Conservation (phyloP, 805 yeast species). For the Yamadazyma ubonensis region DNA sequence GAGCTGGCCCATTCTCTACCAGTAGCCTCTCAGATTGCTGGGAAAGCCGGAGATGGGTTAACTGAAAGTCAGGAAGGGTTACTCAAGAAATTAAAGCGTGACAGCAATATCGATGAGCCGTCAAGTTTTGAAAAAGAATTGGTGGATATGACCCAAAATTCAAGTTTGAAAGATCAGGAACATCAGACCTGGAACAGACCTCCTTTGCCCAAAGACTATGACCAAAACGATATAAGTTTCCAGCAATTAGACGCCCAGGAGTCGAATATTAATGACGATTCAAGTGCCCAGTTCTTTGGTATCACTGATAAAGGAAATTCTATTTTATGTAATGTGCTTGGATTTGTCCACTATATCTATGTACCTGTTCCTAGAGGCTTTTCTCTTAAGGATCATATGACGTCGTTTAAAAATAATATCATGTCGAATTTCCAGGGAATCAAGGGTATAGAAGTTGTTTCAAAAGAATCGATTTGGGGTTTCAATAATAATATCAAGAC, state of each 20-base stretch:
- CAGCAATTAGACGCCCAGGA: constrained; percentile 98
- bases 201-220: constrained; percentile 47
- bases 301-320: constrained; percentile 87
- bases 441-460: constrained; percentile 58
- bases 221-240: constrained; percentile 61
- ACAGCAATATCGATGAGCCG: constrained; percentile 23
- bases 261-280: constrained; percentile 52
- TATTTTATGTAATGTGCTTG: constrained; percentile 84
- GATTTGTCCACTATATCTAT: constrained; percentile 85
- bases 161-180: constrained; percentile 29
- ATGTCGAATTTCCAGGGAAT: constrained; percentile 55
- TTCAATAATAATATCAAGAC: constrained; percentile 73
- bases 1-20: constrained; percentile 35
- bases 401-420: constrained; percentile 46
- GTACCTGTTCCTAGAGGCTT: constrained; percentile 89
- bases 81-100: constrained; percentile 32
- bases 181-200: constrained; percentile 56
- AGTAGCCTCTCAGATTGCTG: constrained; percentile 23
- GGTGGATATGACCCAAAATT: constrained; percentile 33
- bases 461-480: constrained; percentile 93
- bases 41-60: constrained; percentile 23
- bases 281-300: constrained; percentile 84
- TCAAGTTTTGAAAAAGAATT: constrained; percentile 43
- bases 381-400: constrained; percentile 51
- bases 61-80: constrained; percentile 27